Evolutionary conservation across 225 moss, liverwort and hornwort species (phyloP).

Genomic region (Takakia lepidozioides): DNA sequence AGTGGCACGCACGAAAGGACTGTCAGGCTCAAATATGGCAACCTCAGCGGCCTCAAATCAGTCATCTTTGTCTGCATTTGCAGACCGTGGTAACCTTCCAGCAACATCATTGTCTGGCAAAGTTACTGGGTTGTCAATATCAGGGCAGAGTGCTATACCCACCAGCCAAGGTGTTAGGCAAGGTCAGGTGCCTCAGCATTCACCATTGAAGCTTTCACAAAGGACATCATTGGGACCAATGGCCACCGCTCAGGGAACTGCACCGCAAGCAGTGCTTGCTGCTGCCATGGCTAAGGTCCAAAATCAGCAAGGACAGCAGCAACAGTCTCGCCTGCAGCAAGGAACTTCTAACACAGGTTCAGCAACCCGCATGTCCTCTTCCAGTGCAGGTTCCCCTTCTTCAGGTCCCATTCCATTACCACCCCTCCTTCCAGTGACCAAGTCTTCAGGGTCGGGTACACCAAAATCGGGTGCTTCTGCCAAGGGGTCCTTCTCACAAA

Average conservation of each 20-base stretch:
- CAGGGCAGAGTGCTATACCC: slow-evolving; percentile 26
- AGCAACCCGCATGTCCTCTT: slow-evolving; percentile 17
- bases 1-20: slow-evolving; percentile 22
- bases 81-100: slow-evolving; percentile 36
- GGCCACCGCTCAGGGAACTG: slow-evolving; percentile 41
- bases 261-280: slow-evolving; percentile 65
- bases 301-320: slow-evolving; percentile 35
- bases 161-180: slow-evolving; percentile 35
- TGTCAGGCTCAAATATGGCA: slow-evolving; percentile 15
- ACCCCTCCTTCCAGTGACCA: slow-evolving; percentile 29
- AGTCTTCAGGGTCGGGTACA: slow-evolving; percentile 23
- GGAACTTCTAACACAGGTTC: slow-evolving; percentile 14
- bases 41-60: slow-evolving; percentile 10
- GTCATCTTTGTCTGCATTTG: slow-evolving; percentile 23
- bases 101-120: slow-evolving; percentile 33
- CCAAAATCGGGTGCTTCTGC: slow-evolving; percentile 35
- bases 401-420: slow-evolving; percentile 27
- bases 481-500: slow-evolving; percentile 46
- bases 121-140: slow-evolving; percentile 34
- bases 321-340: slow-evolving; percentile 22
- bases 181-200: slow-evolving; percentile 23
- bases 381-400: slow-evolving; percentile 16
- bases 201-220: slow-evolving; percentile 33
- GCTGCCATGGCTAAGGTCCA: slow-evolving; percentile 56
- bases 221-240: slow-evolving; percentile 39